Evolutionary conservation across 768 basidiomycete genomes (phyloP), one percentile per base, ranked within the genome.

Genomic region (Lactarius hatsudake): DNA sequence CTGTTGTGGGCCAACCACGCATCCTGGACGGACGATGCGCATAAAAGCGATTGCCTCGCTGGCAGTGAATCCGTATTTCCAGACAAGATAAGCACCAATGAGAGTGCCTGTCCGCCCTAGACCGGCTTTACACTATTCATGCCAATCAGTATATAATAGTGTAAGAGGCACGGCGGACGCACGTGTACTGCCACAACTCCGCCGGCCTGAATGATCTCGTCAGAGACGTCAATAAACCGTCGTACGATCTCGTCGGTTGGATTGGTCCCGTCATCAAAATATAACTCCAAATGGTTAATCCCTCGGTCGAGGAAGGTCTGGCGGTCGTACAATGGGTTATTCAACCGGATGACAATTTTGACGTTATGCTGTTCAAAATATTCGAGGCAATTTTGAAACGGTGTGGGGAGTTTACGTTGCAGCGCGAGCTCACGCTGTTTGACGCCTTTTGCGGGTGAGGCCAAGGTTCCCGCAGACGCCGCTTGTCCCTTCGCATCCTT

Each of bases 201-300:
- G 13, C 92, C 92, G 23, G 72, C 76, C 68, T 91, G 87, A 56
- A 98, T 87, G 34, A 90, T 81, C 23, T 84, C 80, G 73, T 98
- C 96, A 1, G 90, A 87, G 62, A 93, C 79, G 71, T 92, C 89
- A 71, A 99, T 90, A 74, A 99, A 99, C 65, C 87, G 86, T 62
- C 94, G 85, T 54, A 95, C 91, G 72, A 98, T 97, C 65, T 97
- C 93, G 77, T 97, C 93, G 0, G 94, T 90, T 6, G 96, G 96
- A 76, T 98, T 98, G 28, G 95, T 97, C 26, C 97, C 97, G 75
- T 99, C 97, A 76, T 98, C 95, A 71, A 97, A 98, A 77, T 96
- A 98, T 69, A 98, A 84, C 71, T 96, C 94, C 78, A 90, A 82
- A 75, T 97, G 93, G 71, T 89, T 87, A 74, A 96, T 91, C 13